Base-by-base conservation (phyloP, 495 filamentous ascomycete genomes). In the Bombardia bombarda region DNA sequence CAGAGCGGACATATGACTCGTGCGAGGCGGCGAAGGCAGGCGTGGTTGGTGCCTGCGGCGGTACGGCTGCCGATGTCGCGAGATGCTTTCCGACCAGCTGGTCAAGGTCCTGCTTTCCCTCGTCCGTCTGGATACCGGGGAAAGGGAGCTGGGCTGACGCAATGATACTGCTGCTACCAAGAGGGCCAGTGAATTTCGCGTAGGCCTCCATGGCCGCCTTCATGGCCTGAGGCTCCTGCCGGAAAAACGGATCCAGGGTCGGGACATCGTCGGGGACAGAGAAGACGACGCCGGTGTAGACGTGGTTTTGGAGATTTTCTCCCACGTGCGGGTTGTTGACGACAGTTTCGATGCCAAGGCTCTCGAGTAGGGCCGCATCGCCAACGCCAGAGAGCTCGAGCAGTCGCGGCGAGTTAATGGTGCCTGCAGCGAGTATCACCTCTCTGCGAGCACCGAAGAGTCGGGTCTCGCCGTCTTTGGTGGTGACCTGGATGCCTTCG, bases 311-410 rank as follows among this genome's bases (percentile, higher is more conserved):
- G 2, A 47, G 44, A 25, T 47, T 47, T 26, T 72, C 70, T 2
- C 76, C 75, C 0, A 80, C 77, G 1, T 70, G 70, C 4, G 74
- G 71, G 2, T 66, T 52, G 34, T 77, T 57, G 9, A 73, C 60
- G 13, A 66, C 51, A n/a, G 66, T 56, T 13, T 58, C 44, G 34
- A 81, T 77, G 21, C 62, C 51, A 38, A 55, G 38, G 25, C 53
- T 56, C 21, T 55, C 44, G 1, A 69, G 57, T 31, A 65, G 58
- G 22, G 53, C 35, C 0, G 52, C 52, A 12, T 55, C 54, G 0
- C 66, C 66, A 19, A 69, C 58, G 7, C 67, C 67, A 38, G 60
- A 66, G 3, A 65, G 54, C 52, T 63, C 72, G 3, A 80, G 59
- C 5, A 80, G 56, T 41, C 72, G 65, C 0, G 76, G 76, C 26